Conservation (phyloP, 78 protist genomes). For the Protostelium mycophagum region DNA sequence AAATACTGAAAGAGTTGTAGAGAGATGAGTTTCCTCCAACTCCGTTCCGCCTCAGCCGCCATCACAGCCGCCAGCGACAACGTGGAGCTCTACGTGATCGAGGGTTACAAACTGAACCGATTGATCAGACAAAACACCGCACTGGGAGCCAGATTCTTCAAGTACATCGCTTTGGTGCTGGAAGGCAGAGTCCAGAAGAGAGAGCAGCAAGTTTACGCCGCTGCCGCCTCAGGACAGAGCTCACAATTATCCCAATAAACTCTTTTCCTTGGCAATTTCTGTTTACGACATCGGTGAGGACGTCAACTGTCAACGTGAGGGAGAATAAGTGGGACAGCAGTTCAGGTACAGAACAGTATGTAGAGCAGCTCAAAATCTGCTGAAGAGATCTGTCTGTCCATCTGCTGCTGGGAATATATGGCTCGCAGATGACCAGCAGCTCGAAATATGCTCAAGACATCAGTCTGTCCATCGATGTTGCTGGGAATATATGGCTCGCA, state of each 20-base stretch:
- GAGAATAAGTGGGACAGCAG: too few relatives aligned
- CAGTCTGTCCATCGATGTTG: too few relatives aligned
- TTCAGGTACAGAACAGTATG: too few relatives aligned
- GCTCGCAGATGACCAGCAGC: too few relatives aligned
- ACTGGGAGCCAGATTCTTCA: background rate
- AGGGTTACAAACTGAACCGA: background rate
- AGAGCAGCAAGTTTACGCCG: background rate
- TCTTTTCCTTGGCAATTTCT: too few relatives aligned
- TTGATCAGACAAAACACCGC: background rate
- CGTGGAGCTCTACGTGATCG: background rate
- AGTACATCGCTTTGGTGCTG: background rate
- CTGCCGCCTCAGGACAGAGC: background rate
- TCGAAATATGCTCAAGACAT: too few relatives aligned
- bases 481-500: too few relatives aligned
- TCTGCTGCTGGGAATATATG: too few relatives aligned
- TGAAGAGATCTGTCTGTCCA: too few relatives aligned
- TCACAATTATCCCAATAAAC: background rate
- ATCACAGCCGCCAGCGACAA: background rate
- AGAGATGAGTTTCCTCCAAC: conserved; percentile 1
- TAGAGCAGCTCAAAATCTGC: too few relatives aligned
- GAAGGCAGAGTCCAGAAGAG: background rate
- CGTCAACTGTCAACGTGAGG: too few relatives aligned
- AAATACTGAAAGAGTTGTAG: background rate
- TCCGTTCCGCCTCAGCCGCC: background rate
- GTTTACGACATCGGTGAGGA: too few relatives aligned